Evolutionary conservation across 352 stramenopile genomes (phyloP).

Genomic region (Phytophthora uliginosa): DNA sequence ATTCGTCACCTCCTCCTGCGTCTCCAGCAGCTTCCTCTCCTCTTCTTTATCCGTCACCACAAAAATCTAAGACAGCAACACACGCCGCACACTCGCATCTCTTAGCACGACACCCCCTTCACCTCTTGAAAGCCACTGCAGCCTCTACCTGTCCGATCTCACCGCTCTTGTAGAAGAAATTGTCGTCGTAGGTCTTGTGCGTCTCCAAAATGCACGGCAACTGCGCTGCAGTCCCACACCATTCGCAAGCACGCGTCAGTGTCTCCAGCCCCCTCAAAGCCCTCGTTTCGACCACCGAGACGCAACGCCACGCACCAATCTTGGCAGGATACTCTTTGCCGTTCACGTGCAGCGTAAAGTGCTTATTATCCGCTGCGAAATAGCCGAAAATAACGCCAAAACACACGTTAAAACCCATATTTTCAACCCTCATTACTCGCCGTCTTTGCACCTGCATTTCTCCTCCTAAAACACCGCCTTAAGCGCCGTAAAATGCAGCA

Average conservation of each 20-base stretch:
- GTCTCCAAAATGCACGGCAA: constrained; percentile 89
- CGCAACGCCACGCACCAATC: constrained; percentile 60
- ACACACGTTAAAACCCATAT: constrained; percentile 13
- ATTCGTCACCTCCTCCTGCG: constrained; percentile 72
- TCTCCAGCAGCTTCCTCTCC: constrained; percentile 69
- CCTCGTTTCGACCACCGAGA: background rate
- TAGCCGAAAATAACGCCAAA: constrained; percentile 2
- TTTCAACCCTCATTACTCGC: background rate
- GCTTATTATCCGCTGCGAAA: constrained; percentile 84
- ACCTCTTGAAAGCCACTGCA: background rate
- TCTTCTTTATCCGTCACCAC: constrained; percentile 86
- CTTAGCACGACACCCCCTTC: background rate
- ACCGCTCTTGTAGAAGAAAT: constrained; percentile 91
- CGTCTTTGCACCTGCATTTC: constrained; percentile 11
- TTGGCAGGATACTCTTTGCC: constrained; percentile 83
- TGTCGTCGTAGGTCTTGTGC: constrained; percentile 92
- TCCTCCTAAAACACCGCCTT: constrained; percentile 16
- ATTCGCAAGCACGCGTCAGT: constrained; percentile 11
- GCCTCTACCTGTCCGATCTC: constrained; percentile 82
- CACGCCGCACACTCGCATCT: background rate
- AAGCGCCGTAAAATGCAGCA: background rate
- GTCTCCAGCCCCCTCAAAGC: background rate
- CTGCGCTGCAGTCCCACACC: constrained; percentile 58
- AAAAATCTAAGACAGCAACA: constrained; percentile 65
- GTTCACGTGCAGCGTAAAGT: constrained; percentile 85